Conservation (phyloP, 2,329 filamentous ascomycete species). For the Fusarium pilosicola region DNA sequence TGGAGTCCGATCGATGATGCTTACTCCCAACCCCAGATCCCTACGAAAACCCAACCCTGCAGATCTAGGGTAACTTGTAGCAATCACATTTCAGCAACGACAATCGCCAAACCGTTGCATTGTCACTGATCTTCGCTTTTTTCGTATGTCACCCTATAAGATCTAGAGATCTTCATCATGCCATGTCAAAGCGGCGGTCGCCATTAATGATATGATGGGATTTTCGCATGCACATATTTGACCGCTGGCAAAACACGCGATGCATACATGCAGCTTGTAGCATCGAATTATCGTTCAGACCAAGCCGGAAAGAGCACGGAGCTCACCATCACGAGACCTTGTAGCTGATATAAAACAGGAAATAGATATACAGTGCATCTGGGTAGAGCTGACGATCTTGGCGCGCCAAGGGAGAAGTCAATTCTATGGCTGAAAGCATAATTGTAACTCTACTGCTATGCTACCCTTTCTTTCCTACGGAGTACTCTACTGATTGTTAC, state of each 20-base stretch:
- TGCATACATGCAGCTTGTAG: background rate
- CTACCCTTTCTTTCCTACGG: no score
- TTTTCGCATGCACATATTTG: background rate
- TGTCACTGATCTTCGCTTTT: background rate
- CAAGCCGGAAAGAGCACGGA: constrained; percentile 2
- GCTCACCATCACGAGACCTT: constrained; percentile 1
- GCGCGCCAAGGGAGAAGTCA: constrained; percentile 10
- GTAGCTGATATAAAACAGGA: background rate
- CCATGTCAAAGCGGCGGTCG: background rate
- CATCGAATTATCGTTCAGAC: background rate
- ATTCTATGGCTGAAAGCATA: constrained; percentile 7
- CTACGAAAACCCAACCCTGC: background rate
- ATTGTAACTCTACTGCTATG: background rate
- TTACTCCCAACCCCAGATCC: background rate
- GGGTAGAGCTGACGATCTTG: constrained; percentile 22
- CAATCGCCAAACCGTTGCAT: background rate
- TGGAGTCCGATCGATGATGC: background rate
- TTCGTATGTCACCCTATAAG: background rate
- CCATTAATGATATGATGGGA: background rate
- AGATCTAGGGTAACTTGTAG: constrained; percentile 11
- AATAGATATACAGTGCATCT: constrained; percentile 9
- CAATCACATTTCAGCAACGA: background rate
- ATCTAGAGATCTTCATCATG: background rate
- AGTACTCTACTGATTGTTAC: background rate
- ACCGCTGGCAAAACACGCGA: background rate